A percentile compares a stretch with the other conserved stretches of the same genome.
Conservation (phyloP, 805 yeast genomes). For the Candida schatavii region DNA sequence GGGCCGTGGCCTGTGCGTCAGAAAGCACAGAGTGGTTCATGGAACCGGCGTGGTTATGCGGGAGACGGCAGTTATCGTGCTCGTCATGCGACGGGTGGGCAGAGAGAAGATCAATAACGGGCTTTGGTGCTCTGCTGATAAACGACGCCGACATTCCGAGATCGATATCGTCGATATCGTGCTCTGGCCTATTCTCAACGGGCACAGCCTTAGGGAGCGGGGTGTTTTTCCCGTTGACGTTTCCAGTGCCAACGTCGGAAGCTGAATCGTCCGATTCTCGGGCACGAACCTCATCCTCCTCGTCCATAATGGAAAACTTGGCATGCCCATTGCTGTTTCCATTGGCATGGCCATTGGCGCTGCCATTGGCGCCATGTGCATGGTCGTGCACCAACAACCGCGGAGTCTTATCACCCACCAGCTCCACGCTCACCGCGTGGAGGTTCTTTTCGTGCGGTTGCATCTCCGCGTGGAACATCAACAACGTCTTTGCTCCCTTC, state of each 20-base stretch:
- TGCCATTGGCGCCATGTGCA: background rate
- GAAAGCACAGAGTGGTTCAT: slow-evolving; percentile 36
- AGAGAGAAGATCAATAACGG: slow-evolving; percentile 31
- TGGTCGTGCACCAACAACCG: slow-evolving; percentile 16
- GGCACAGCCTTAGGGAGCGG: slow-evolving; percentile 1
- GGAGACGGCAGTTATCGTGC: slow-evolving; percentile 29
- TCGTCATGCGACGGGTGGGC: slow-evolving; percentile 17
- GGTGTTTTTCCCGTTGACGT: slow-evolving; percentile 5
- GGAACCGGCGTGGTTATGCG: slow-evolving; percentile 34
- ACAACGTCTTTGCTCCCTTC: slow-evolving; percentile 60
- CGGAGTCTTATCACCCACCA: slow-evolving; percentile 21
- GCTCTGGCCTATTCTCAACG: slow-evolving; percentile 1
- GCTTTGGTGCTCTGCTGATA: slow-evolving; percentile 37
- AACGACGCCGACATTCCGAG: slow-evolving; percentile 41
- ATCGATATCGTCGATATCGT: slow-evolving; percentile 30
- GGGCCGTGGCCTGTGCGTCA: slow-evolving; percentile 49
- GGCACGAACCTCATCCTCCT: slow-evolving; percentile 6
- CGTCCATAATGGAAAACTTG: slow-evolving; percentile 15
- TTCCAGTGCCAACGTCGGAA: slow-evolving; percentile 6
- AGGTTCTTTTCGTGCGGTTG: slow-evolving; percentile 41
- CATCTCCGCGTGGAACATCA: slow-evolving; percentile 95
- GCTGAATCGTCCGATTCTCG: slow-evolving; percentile 6
- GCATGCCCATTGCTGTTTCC: slow-evolving; percentile 17
- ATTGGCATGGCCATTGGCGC: too few relatives aligned
- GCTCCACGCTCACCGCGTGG: slow-evolving; percentile 22